These are phyloP conservation scores for Candida orba DNA, from an alignment of 805 yeast species.

Conservation along the genomic window DNA sequence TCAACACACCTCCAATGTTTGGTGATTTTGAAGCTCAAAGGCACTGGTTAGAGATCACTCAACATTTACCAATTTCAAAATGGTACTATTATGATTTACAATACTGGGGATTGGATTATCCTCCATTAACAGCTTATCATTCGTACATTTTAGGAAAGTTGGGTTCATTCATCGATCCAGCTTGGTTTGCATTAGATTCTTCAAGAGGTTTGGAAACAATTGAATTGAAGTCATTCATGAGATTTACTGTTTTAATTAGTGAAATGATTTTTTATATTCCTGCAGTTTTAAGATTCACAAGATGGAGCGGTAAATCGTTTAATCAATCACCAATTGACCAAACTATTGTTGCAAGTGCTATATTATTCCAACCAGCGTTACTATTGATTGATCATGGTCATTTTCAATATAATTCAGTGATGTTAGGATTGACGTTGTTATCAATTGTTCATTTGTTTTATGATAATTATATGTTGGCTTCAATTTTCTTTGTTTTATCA, in stretches of 20 bases:
- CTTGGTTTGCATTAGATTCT: slow-evolving; percentile 67
- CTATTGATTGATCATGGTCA: slow-evolving; percentile 93
- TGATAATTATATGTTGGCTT: slow-evolving; percentile 58
- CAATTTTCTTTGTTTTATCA: slow-evolving; percentile 70
- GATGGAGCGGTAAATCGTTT: slow-evolving; percentile 59
- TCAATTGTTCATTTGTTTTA: slow-evolving; percentile 60
- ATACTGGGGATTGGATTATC: slow-evolving; percentile 97
- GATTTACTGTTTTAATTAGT: slow-evolving; percentile 68
- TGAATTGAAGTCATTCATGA: slow-evolving; percentile 76
- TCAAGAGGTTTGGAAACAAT: slow-evolving; percentile 73
- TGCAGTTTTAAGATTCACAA: slow-evolving; percentile 63
- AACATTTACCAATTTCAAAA: slow-evolving; percentile 55
- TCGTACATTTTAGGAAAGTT: slow-evolving; percentile 72
- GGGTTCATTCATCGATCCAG: slow-evolving; percentile 54
- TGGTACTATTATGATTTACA: slow-evolving; percentile 90
- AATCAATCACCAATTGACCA: slow-evolving; percentile 64
- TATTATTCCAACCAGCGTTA: slow-evolving; percentile 79
- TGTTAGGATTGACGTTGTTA: slow-evolving; percentile 78
- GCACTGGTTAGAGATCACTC: slow-evolving; percentile 95
- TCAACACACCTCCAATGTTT: slow-evolving; percentile 61
- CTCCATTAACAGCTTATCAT: slow-evolving; percentile 93
- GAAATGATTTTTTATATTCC: slow-evolving; percentile 75
- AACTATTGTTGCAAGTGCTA: slow-evolving; percentile 65
- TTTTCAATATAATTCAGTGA: slow-evolving; percentile 89
- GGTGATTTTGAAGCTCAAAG: slow-evolving; percentile 98